Conservation (phyloP, 768 basidiomycete species). For the Psilocybe tampanensis region DNA sequence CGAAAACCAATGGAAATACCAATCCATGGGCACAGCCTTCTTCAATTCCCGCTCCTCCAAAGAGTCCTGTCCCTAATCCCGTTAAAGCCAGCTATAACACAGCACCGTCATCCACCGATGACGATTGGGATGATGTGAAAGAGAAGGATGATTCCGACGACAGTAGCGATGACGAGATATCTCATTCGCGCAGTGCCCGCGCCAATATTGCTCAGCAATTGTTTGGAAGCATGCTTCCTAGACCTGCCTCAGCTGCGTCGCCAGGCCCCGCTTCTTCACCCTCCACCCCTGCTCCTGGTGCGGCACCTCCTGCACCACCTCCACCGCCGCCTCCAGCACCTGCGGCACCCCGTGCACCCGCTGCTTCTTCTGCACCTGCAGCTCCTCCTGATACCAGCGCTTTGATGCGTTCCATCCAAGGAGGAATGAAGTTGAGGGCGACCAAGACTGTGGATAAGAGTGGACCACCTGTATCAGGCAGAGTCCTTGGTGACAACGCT, state of each 20-base stretch:
- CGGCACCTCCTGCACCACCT: conserved; percentile 31
- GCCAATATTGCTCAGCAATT: conserved; percentile 76
- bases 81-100: conserved; percentile 63
- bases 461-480: conserved; percentile 66
- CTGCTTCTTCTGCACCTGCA: conserved; percentile 41
- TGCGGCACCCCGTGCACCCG: conserved; percentile 35
- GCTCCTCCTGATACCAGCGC: conserved; percentile 58
- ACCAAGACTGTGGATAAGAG: conserved; percentile 86
- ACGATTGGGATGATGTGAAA: conserved; percentile 85
- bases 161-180: conserved; percentile 80
- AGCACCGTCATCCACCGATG: conserved; percentile 48
- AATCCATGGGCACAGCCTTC: conserved; percentile 25
- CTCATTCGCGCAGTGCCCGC: conserved; percentile 62
- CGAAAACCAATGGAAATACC: conserved; percentile 23
- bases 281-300: conserved; percentile 37
- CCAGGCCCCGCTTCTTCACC: conserved; percentile 30
- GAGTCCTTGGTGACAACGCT: conserved; percentile 73
- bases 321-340: conserved; percentile 23
- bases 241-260: conserved; percentile 56
- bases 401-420: conserved; percentile 78
- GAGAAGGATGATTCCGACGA: conserved; percentile 74
- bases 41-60: conserved; percentile 41
- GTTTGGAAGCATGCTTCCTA: conserved; percentile 73
- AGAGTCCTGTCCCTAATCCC: conserved; percentile 56
- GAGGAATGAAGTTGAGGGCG: conserved; percentile 71